Evolutionary conservation across 129 eudicot species (phyloP).

Genomic region (Tagetes patula): DNA sequence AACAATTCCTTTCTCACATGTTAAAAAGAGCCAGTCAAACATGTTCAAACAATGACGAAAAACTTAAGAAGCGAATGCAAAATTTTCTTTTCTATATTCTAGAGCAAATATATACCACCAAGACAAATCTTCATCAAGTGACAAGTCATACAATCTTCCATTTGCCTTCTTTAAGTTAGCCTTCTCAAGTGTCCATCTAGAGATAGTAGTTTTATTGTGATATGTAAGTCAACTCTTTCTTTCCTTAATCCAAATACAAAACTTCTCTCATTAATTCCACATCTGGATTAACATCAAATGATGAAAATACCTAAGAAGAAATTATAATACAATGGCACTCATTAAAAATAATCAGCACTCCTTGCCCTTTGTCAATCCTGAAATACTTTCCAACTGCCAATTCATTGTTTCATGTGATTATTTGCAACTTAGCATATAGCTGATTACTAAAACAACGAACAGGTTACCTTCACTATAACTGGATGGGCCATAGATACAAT

Average conservation of each 20-base stretch:
- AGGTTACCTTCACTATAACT: conserved; percentile 15
- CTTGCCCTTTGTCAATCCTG: conserved; percentile 2
- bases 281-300: not conserved
- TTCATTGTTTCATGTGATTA: conserved; percentile 5
- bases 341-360: not conserved
- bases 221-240: not conserved
- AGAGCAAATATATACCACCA: not conserved
- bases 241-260: conserved; percentile 6
- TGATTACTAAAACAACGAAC: not conserved
- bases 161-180: not conserved
- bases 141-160: not conserved
- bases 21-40: not conserved
- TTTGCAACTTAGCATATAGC: not conserved
- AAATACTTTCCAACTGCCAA: conserved; percentile 1
- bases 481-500: not conserved
- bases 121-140: not conserved
- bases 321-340: not conserved
- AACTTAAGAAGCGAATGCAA: not conserved
- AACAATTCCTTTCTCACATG: not conserved
- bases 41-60: not conserved
- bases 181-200: not conserved
- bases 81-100: not conserved
- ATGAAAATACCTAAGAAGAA: not conserved
- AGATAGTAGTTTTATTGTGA: not conserved
- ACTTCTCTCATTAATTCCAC: not conserved